Base-by-base conservation (phyloP, 495 filamentous ascomycete genomes). In the Pyrenopolyporus hunteri region DNA sequence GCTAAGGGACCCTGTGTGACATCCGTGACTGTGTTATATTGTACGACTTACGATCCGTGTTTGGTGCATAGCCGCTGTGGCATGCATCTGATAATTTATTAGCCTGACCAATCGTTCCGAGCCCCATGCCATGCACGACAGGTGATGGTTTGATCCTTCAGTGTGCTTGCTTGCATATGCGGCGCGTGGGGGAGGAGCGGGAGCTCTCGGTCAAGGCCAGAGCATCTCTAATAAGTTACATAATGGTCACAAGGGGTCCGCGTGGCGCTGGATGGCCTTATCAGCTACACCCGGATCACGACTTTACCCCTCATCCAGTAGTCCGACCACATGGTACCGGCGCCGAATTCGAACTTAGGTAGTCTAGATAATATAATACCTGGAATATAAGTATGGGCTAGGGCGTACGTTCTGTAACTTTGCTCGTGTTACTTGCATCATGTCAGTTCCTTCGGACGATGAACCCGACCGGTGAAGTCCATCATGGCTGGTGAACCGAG, bases 251-350 rank as follows among this genome's bases (percentile, higher is more conserved):
- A 53, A 39, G 47, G 28, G 29, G 9, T 9, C n/a, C 32, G 40
- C 43, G 51, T 67, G 48, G 49, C n/a, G n/a, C 44, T 56, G 23
- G 51, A 57, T 54, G 54, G 39, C 47, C 49, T 68, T 68, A 67
- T 67, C 64, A 55, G 49, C 59, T 57, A 55, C 17, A 28, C 44
- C 35, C 29, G 17, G 35, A 28, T 49, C 17, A 35, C 28, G 4
- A 11, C 28, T 45, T 42, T 64, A 65, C 65, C 65, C 61, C 65
- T 70, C 65, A 65, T 65, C 55, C 64, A 68, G 22, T 40, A 26
- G 20, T 54, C 54, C 58, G 28, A 60, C 48, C 65, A 61, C 59
- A 69, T 69, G 57, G 48, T 25, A 10, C 39, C 22, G 50, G 14
- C 16, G 42, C 20, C 26, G 26, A 54, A 36, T 11, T 40, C 16